Conservation (phyloP, 345 rosid genomes). For the Cardamine chenopodiifolia region DNA sequence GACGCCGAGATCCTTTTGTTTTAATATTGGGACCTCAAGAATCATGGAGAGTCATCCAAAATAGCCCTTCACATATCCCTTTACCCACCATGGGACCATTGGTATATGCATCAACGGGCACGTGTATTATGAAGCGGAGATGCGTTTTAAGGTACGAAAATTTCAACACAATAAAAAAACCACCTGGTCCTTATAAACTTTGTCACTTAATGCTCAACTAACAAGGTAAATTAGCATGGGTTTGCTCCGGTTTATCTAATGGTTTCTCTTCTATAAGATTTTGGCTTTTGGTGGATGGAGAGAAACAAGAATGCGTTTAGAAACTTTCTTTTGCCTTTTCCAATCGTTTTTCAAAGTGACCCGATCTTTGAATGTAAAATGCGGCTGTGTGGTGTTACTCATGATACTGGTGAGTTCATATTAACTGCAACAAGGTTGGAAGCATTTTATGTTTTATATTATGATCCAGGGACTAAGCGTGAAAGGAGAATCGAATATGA, state of each 20-base stretch:
- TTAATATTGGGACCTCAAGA: too few relatives aligned
- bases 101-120: slow-evolving; percentile 26
- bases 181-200: neutral
- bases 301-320: slow-evolving; percentile 13
- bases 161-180: neutral
- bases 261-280: neutral
- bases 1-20: neutral
- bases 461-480: slow-evolving; percentile 21
- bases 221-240: slow-evolving; percentile 25
- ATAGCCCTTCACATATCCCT: too few relatives aligned
- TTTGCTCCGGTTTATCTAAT: neutral
- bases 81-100: too few relatives aligned
- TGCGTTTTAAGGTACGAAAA: neutral
- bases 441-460: neutral
- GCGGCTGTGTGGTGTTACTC: neutral
- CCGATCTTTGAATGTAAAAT: neutral
- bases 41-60: too few relatives aligned
- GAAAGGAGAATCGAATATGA: neutral
- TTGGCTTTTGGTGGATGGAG: slow-evolving; percentile 28
- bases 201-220: neutral
- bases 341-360: neutral
- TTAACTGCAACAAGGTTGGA: neutral
- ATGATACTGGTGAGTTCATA: slow-evolving; percentile 19
- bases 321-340: slow-evolving; percentile 5
- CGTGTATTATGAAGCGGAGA: neutral